Evolutionary conservation across 148 eudicot species (phyloP).

Genomic region (Linanthus parryae): DNA sequence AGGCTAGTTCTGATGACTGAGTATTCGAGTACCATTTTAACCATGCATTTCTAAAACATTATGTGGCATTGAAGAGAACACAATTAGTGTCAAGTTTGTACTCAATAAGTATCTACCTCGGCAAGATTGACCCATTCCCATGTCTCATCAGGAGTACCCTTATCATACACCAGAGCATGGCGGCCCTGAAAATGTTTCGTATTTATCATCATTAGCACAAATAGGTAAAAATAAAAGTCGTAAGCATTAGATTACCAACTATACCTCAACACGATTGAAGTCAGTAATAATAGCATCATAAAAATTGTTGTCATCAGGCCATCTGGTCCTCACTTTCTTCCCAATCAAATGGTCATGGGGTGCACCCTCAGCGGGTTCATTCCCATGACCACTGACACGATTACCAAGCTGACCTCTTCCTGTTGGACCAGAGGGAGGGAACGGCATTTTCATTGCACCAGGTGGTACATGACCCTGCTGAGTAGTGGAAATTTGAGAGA

Average conservation of each 20-base stretch:
- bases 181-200: constrained; percentile 7
- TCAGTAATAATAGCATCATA: constrained; percentile 56
- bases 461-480: constrained; percentile 25
- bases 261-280: constrained; percentile 43
- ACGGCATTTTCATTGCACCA: constrained; percentile 28
- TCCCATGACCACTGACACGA: constrained; percentile 27
- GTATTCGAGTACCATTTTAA: no score
- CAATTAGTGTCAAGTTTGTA: not conserved
- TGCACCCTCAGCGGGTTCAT: constrained; percentile 34
- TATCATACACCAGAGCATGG: constrained; percentile 17
- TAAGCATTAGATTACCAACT: not conserved
- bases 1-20: no score
- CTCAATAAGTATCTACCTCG: constrained; percentile 12
- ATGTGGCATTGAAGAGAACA: not conserved
- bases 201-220: not conserved
- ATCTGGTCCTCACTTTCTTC: constrained; percentile 57
- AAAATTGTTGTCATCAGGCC: constrained; percentile 72
- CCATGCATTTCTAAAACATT: no score
- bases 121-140: constrained; percentile 21
- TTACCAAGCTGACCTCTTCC: constrained; percentile 43
- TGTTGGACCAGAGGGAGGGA: constrained; percentile 30
- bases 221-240: not conserved
- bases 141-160: constrained; percentile 13
- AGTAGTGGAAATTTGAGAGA: not conserved
- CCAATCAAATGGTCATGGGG: constrained; percentile 43